A percentile compares a stretch with the other conserved stretches of the same genome.
Conservation (phyloP, 2,329 filamentous ascomycete genomes). For the Simplicillium sp. region DNA sequence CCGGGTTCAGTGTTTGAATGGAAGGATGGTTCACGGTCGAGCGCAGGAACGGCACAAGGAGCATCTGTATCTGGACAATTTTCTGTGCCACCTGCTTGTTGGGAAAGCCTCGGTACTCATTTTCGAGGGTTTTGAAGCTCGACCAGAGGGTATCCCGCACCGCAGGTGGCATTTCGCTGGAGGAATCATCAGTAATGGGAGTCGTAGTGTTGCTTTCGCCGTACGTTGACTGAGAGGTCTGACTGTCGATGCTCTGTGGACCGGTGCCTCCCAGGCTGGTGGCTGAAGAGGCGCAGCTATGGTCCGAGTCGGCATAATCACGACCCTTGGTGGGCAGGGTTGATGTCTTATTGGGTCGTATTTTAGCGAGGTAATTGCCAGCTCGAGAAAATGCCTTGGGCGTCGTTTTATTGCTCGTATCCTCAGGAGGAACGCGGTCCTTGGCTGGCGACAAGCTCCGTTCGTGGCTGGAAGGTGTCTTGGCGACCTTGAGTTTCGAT, state of each 20-base stretch:
- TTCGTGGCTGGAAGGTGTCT: slow-evolving; percentile 10
- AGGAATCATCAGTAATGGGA: slow-evolving; percentile 33
- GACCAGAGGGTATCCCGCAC: slow-evolving; percentile 45
- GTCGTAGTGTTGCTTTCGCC: slow-evolving; percentile 26
- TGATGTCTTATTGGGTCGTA: slow-evolving; percentile 35
- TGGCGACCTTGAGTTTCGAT: slow-evolving; percentile 14
- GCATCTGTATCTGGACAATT: slow-evolving; percentile 62
- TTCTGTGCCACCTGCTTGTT: slow-evolving; percentile 65
- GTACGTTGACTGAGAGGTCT: slow-evolving; percentile 27
- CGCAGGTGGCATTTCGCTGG: slow-evolving; percentile 30
- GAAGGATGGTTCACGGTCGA: slow-evolving; percentile 60
- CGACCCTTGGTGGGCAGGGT: slow-evolving; percentile 30
- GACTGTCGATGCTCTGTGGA: slow-evolving; percentile 23
- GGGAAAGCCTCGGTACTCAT: slow-evolving; percentile 48
- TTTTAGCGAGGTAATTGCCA: slow-evolving; percentile 39
- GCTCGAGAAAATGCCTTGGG: slow-evolving; percentile 32
- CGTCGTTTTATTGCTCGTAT: slow-evolving; percentile 18
- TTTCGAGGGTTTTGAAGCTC: slow-evolving; percentile 43
- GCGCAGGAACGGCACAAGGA: slow-evolving; percentile 68
- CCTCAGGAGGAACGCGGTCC: slow-evolving; percentile 1
- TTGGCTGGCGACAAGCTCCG: slow-evolving; percentile 2
- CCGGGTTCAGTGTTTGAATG: slow-evolving; percentile 53
- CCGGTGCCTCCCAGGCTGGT: slow-evolving; percentile 34
- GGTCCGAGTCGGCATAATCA: slow-evolving; percentile 26
- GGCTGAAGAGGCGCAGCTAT: slow-evolving; percentile 37